These are phyloP conservation scores for Kazachstania taianensis DNA, from an alignment of 805 yeast genomes.

Conservation along the genomic window DNA sequence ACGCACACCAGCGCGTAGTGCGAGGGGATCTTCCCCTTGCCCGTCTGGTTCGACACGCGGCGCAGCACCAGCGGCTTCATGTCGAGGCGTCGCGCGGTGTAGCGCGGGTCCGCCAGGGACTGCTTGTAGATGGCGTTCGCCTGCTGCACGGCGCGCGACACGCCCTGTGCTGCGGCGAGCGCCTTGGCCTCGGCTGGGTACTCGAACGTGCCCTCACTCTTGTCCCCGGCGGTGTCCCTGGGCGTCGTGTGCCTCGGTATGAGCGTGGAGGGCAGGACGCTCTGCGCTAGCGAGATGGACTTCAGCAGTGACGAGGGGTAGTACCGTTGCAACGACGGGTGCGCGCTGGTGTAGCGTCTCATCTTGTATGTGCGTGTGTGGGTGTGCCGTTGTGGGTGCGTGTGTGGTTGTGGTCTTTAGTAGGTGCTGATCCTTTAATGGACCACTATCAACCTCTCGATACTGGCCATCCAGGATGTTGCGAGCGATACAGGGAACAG, in stretches of 20 bases:
- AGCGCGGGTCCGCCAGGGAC: constrained; percentile 56
- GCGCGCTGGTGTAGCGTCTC: too few species aligned
- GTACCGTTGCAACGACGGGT: constrained; percentile 35
- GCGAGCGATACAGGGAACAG: too few species aligned
- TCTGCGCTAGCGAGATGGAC: constrained; percentile 73
- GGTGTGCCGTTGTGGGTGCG: background rate
- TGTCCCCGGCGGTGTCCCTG: constrained; percentile 13
- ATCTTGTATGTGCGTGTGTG: background rate
- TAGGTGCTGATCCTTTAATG: too few species aligned
- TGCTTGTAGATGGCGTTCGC: constrained; percentile 48
- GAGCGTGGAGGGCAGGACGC: constrained; percentile 47
- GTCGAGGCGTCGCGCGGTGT: constrained; percentile 44
- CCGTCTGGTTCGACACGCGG: constrained; percentile 82
- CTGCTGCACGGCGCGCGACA: constrained; percentile 16
- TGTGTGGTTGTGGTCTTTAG: background rate
- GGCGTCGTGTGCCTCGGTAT: constrained; percentile 10
- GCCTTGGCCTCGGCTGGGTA: constrained; percentile 7
- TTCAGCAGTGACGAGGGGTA: constrained; percentile 76
- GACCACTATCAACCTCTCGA: too few species aligned
- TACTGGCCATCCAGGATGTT: too few species aligned
- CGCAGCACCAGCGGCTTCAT: constrained; percentile 64
- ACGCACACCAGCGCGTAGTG: constrained; percentile 79
- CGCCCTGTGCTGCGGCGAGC: constrained; percentile 8
- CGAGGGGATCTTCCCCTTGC: constrained; percentile 79
- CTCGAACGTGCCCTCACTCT: constrained; percentile 9